Conservation (phyloP, 1,284 basidiomycete species). For the Cutaneotrichosporon sp. region DNA sequence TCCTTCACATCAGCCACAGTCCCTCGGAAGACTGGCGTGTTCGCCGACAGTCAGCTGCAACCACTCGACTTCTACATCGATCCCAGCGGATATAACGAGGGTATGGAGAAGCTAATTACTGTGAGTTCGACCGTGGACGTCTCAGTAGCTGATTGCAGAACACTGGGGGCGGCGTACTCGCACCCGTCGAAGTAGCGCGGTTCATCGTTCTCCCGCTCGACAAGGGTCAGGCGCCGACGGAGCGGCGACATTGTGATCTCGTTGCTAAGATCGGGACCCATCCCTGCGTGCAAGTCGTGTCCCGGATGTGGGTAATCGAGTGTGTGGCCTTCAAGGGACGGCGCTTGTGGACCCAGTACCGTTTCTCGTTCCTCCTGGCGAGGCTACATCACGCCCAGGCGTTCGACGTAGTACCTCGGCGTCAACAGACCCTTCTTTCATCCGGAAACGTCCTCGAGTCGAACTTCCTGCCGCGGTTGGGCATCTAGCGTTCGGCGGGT, state of each 20-base stretch:
- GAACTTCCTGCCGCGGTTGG: not conserved
- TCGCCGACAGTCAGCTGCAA: not conserved
- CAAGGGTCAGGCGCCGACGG: not conserved
- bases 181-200: not conserved
- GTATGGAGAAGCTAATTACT: not conserved
- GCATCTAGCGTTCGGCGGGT: no score
- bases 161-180: not conserved
- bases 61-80: conserved; percentile 3
- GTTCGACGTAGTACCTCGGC: no score
- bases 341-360: not conserved
- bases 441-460: conserved; percentile 7
- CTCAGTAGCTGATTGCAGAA: not conserved
- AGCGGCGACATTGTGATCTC: not conserved
- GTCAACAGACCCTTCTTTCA: conserved; percentile 16
- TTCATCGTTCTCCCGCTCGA: not conserved
- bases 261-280: not conserved
- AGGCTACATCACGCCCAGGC: no score
- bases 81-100: not conserved
- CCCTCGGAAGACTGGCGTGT: no score
- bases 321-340: not conserved
- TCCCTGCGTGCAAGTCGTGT: not conserved
- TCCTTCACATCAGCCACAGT: not conserved
- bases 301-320: conserved; percentile 1
- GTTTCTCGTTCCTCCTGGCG: conserved; percentile 10
- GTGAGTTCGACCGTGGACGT: not conserved